Base-by-base conservation (phyloP, 2,329 filamentous ascomycete genomes). In the Cryphonectria parasitica region DNA sequence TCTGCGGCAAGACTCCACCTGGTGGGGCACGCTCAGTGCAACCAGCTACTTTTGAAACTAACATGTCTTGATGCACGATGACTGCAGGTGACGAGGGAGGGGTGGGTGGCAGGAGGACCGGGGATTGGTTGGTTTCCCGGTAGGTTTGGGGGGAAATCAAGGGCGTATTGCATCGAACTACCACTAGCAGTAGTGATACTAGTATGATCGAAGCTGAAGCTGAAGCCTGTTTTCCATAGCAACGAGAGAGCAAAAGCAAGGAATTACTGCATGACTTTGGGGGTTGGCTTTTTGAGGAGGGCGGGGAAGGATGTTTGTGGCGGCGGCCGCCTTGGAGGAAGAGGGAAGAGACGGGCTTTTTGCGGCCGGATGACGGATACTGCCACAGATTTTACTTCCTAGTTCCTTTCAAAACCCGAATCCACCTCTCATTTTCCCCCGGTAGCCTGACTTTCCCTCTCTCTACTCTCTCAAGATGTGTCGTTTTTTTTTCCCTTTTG, bases 41-140 rank as follows among this genome's bases (percentile, higher is more conserved):
- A 60, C 56, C 25, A 60, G 11, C 28, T 60, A 19, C 56, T 31
- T 56, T 31, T 34, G 56, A 49, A 19, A 22, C 45, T 49, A 49
- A 49, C 45, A 31, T 36, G 58, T 61, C 58, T 61, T 39, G 58
- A 36, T 39, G 58, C 58, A 61, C 58, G 58, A 61, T 61, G 58
- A 61, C 56, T 36, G 56, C 56, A 60, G 56, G 28, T 39, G 58
- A 25, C 6, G 58, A 61, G 54, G 28, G 28, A 31, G 25, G 15
- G 15, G 11, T 1, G 8, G 45, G 45, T 2, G 5, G 36, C 3
- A n/a, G 34, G 34, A 39, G 45, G 17, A 36, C 28, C 3, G 17
- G 56, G 56, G n/a, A 36, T 15, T 61, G 58, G 17, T 39, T n/a
- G 34, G 34, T n/a, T 13, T 49, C 45, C 45, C 45, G 45, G 45